These are phyloP conservation scores for Psilocybe cyanescens DNA, from an alignment of 768 basidiomycete genomes.

Conservation along the genomic window DNA sequence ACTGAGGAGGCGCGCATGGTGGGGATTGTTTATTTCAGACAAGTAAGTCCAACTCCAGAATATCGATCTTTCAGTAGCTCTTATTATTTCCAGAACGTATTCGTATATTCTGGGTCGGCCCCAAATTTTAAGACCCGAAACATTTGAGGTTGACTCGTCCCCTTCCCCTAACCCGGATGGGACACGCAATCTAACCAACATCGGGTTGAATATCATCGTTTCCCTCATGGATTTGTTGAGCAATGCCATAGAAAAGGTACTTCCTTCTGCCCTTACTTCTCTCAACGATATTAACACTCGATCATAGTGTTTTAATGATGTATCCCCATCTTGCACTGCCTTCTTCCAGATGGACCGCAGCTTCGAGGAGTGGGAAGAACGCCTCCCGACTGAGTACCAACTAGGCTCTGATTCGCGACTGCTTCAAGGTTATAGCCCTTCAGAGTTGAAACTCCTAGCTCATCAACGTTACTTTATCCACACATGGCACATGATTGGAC, in stretches of 20 bases:
- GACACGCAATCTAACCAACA: conserved; percentile 36
- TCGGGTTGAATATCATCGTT: conserved; percentile 40
- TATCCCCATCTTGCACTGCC: conserved; percentile 35
- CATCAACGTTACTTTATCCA: conserved; percentile 48
- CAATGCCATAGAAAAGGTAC: conserved; percentile 42
- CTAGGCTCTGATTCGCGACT: conserved; percentile 30
- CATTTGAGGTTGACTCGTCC: conserved; percentile 40
- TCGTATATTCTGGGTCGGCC: conserved; percentile 51
- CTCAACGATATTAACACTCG: conserved; percentile 12
- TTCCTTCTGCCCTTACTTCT: background rate
- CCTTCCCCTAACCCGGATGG: conserved; percentile 33
- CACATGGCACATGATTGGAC: conserved; percentile 49
- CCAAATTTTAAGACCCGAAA: conserved; percentile 39
- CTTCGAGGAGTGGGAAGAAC: conserved; percentile 46
- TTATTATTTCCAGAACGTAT: conserved; percentile 13
- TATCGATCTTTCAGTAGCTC: background rate
- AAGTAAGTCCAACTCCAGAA: conserved; percentile 32
- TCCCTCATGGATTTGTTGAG: conserved; percentile 41
- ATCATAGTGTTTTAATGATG: conserved; percentile 37
- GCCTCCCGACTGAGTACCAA: conserved; percentile 44
- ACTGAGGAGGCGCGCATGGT: conserved; percentile 46
- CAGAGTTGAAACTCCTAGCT: conserved; percentile 35
- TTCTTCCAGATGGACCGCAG: conserved; percentile 47
- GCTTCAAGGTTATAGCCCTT: conserved; percentile 28
- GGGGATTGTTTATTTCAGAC: conserved; percentile 45